Percentiles rank a stretch among this genome's conserved stretches.
These are phyloP conservation scores for Pythium biforme DNA, from an alignment of 352 stramenopile species.

Conservation along the genomic window DNA sequence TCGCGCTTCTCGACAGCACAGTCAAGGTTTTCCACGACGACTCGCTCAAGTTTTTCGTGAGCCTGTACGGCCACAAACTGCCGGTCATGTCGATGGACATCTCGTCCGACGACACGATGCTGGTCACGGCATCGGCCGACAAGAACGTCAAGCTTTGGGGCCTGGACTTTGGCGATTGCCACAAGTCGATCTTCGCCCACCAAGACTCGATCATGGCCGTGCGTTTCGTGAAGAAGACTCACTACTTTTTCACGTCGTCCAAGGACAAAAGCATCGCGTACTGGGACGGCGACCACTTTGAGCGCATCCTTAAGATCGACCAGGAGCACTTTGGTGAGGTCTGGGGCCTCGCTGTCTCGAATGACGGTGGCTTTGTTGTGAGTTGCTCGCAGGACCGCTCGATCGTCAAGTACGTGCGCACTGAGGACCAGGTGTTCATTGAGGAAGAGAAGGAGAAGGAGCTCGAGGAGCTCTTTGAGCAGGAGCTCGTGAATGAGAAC, in stretches of 20 bases:
- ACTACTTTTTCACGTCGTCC: conserved; percentile 98
- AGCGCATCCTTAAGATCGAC: conserved; percentile 87
- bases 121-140: conserved; percentile 97
- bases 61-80: conserved; percentile 98
- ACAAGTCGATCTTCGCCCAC: conserved; percentile 98
- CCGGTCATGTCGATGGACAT: conserved; percentile 98
- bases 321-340: conserved; percentile 79
- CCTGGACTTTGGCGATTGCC: conserved; percentile 99
- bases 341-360: conserved; percentile 87
- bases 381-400: conserved; percentile 96
- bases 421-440: conserved; percentile 96
- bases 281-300: conserved; percentile 98
- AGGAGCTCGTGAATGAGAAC: conserved; percentile 83
- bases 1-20: conserved; percentile 94
- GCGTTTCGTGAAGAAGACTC: conserved; percentile 93
- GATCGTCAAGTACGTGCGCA: conserved; percentile 96
- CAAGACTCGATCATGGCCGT: conserved; percentile 98
- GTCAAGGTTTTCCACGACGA: conserved; percentile 99
- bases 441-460: conserved; percentile 97
- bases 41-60: conserved; percentile 99
- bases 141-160: conserved; percentile 99
- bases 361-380: conserved; percentile 95
- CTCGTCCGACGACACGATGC: conserved; percentile 95
- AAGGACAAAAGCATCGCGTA: conserved; percentile 98
- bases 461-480: conserved; percentile 94